Evolutionary conservation across 164 flowering plant species (phyloP).

Genomic region (Nymphaea thermarum): DNA sequence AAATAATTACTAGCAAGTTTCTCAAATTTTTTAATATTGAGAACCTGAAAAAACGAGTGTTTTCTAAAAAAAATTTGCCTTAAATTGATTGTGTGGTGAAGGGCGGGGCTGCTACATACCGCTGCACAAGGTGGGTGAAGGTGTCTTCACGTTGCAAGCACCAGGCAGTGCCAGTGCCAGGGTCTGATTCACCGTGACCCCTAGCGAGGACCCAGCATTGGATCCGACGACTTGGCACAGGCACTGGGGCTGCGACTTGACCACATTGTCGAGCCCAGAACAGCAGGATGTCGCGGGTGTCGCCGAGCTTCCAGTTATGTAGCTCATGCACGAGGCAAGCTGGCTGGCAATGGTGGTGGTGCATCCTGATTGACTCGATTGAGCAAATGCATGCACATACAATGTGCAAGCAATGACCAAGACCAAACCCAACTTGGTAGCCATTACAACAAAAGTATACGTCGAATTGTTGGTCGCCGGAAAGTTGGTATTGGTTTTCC

Average conservation of each 20-base stretch:
- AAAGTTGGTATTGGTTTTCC: not conserved
- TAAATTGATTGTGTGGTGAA: not conserved
- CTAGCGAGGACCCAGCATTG: conserved; percentile 17
- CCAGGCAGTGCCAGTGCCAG: conserved; percentile 35
- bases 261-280: conserved; percentile 25
- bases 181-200: conserved; percentile 36
- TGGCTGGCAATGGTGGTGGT: conserved; percentile 5
- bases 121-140: conserved; percentile 34
- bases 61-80: no score
- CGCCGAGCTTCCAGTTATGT: conserved; percentile 33
- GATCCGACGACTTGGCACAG: conserved; percentile 22
- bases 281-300: conserved; percentile 42
- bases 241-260: conserved; percentile 29
- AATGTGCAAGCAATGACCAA: not conserved
- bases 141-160: conserved; percentile 41
- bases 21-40: not conserved
- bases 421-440: not conserved
- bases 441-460: not conserved
- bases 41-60: no score
- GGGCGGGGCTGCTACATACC: conserved; percentile 4
- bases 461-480: not conserved
- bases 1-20: no score
- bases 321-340: conserved; percentile 26
- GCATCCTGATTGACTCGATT: conserved; percentile 30
- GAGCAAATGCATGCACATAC: conserved; percentile 23